Percentiles rank a stretch among this genome's conserved stretches.
phyloP scores from a whole-genome alignment of 805 yeast species.

The Komagataella mondaviorum region DNA sequence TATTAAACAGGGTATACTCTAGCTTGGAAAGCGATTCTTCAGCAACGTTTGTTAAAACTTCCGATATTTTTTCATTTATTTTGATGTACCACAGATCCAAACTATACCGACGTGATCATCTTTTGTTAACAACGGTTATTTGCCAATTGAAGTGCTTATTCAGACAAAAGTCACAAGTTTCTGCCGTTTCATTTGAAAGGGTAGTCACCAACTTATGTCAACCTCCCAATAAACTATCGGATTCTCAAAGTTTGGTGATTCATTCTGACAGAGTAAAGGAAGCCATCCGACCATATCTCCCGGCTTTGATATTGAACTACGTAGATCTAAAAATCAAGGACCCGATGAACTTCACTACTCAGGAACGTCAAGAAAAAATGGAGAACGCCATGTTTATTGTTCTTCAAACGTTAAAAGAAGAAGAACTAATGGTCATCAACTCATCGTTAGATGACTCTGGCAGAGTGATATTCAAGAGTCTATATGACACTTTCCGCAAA shows the following conservation, averaged over 20 bases:
- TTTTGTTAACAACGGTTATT: conserved; percentile 35
- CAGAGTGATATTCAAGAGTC: conserved; percentile 46
- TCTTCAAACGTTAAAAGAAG: conserved; percentile 55
- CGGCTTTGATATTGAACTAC: conserved; percentile 45
- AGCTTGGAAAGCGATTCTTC: neutral
- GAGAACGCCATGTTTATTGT: conserved; percentile 44
- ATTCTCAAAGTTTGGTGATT: conserved; percentile 21
- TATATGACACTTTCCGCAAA: conserved; percentile 50
- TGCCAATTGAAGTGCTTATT: conserved; percentile 35
- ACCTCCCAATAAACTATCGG: conserved; percentile 25
- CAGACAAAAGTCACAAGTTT: conserved; percentile 7
- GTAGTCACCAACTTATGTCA: conserved; percentile 60
- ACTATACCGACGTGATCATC: conserved; percentile 60
- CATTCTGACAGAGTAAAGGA: conserved; percentile 45
- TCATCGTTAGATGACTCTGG: conserved; percentile 58
- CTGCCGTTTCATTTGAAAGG: conserved; percentile 26
- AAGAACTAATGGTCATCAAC: conserved; percentile 51
- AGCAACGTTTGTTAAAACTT: conserved; percentile 23
- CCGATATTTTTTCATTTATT: conserved; percentile 43
- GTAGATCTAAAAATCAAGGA: conserved; percentile 28
- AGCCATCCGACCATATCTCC: conserved; percentile 50
- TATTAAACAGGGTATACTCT: conserved; percentile 4
- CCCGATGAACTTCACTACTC: neutral
- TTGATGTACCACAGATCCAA: conserved; percentile 59
- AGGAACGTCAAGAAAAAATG: conserved; percentile 21